Evolutionary conservation across 2,329 filamentous ascomycete genomes (phyloP), one percentile per base, ranked within the genome.

Genomic region (Aspergillus pseudoterreus): DNA sequence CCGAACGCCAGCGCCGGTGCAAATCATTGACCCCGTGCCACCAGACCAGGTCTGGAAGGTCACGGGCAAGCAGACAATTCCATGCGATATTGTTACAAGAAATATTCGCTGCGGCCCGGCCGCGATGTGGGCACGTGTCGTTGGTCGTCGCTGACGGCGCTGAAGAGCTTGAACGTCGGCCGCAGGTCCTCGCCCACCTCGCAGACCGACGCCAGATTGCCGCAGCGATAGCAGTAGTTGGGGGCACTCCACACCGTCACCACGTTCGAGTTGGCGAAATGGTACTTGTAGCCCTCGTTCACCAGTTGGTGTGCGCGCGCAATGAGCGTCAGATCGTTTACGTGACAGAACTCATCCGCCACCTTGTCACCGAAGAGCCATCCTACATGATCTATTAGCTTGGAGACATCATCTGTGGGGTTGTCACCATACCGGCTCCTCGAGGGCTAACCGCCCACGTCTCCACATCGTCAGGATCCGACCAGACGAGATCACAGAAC

Each of bases 141-240:
- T 63, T 74, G 69, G 48, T 77, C 74, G 55, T 75, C 74, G 46
- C 71, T 68, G 42, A 77, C 74, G 4, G 74, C 74, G 51, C 72
- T 72, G 62, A 77, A 77, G 24, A 77, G 62, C 57, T 77, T 94
- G 76, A 99, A 99, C 64, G 88, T 90, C 30, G 92, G 91, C 54
- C 90, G 85, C 47, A 96, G 79, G 64, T 94, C 87, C 64, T 88
- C 87, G 59, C 87, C 85, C 24, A 96, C 85, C 47, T 91, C 91
- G 86, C 96, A 96, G 68, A 96, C 95, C 4, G 82, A 85, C 17
- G 85, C 85, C 55, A 88, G 90, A 74, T 99, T 99, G 67, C 94
- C 94, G 68, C 92, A 99, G 72, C 92, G 84, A 80, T 99, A 97
- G 78, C 92, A 97, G 80, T 97, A 97, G 73, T 92, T 92, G 55